Evolutionary conservation across 108 stramenopile genomes (phyloP).

Genomic region (Chaetoceros muelleri): DNA sequence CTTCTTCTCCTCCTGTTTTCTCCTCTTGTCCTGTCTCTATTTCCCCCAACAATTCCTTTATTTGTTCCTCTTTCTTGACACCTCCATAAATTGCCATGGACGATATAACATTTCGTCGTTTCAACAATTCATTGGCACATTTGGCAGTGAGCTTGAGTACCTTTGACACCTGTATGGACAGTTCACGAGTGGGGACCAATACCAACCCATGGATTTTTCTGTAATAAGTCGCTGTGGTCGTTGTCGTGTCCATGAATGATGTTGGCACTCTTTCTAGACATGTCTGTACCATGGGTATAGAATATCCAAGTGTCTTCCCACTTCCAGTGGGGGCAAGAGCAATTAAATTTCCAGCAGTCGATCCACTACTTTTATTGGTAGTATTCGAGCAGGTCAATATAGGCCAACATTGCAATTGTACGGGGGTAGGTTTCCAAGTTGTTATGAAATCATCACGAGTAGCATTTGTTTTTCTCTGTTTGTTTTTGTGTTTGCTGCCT

Average conservation of each 20-base stretch:
- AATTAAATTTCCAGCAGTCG: too few relatives aligned
- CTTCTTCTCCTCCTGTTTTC: too few relatives aligned
- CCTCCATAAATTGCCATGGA: constrained; percentile 64
- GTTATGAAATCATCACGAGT: too few relatives aligned
- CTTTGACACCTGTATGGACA: constrained; percentile 52
- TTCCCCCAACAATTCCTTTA: constrained; percentile 2
- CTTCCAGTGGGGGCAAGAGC: constrained; percentile 62
- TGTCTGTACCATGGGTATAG: constrained; percentile 26
- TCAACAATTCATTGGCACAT: constrained; percentile 29
- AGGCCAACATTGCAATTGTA: constrained; percentile 61
- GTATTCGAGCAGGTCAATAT: constrained; percentile 17
- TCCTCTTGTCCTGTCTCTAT: constrained; percentile 1
- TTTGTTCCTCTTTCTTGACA: constrained; percentile 32
- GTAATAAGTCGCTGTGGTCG: background rate
- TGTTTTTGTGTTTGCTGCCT: too few relatives aligned
- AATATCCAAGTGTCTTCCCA: constrained; percentile 60
- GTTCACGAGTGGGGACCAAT: constrained; percentile 75
- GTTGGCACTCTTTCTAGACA: background rate
- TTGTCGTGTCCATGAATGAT: too few relatives aligned
- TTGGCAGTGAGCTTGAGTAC: constrained; percentile 27
- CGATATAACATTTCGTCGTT: constrained; percentile 15
- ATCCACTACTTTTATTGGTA: background rate
- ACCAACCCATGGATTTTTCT: constrained; percentile 29
- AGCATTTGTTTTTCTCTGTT: too few relatives aligned
- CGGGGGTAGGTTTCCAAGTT: constrained; percentile 29